Percentiles rank a stretch among this genome's conserved stretches.
phyloP scores from a whole-genome alignment of 306 rosid genomes.

The Lupinus albus region DNA sequence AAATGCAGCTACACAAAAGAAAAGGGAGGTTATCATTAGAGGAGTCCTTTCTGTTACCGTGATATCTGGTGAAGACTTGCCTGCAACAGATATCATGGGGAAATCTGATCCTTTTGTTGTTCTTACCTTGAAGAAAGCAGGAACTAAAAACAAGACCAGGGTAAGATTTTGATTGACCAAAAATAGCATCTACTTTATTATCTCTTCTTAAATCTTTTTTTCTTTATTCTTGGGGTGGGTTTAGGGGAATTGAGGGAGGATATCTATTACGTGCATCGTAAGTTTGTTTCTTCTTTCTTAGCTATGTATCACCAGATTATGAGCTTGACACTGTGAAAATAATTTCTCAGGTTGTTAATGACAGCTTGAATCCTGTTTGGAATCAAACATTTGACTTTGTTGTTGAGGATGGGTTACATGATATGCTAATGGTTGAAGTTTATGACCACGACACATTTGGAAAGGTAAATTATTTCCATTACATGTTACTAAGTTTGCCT shows the following conservation, averaged over 20 bases:
- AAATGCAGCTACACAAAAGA: conserved; percentile 64
- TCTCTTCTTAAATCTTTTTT: conserved; percentile 10
- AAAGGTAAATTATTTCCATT: conserved; percentile 57
- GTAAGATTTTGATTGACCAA: conserved; percentile 51
- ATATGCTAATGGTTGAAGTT: conserved; percentile 85
- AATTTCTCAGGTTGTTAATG: conserved; percentile 80
- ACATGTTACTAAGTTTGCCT: conserved; percentile 3
- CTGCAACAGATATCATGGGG: conserved; percentile 79
- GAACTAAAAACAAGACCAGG: conserved; percentile 77
- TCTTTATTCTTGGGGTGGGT: conserved; percentile 29
- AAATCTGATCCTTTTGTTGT: conserved; percentile 91
- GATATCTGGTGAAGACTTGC: conserved; percentile 95
- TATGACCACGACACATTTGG: conserved; percentile 98
- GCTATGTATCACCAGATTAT: conserved; percentile 16
- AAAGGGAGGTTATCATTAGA: conserved; percentile 81
- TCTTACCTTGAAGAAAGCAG: conserved; percentile 88
- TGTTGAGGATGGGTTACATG: conserved; percentile 96
- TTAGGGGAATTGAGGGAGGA: conserved; percentile 21
- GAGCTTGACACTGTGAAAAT: conserved; percentile 21
- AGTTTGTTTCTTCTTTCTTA: conserved; percentile 18
- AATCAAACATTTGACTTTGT: conserved; percentile 96
- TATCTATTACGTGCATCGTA: conserved; percentile 16
- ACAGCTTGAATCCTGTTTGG: conserved; percentile 92
- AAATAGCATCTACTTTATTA: background rate
- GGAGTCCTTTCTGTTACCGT: conserved; percentile 88